Evolutionary conservation across 2,329 filamentous ascomycete species (phyloP).

Genomic region (Diaporthe citri): DNA sequence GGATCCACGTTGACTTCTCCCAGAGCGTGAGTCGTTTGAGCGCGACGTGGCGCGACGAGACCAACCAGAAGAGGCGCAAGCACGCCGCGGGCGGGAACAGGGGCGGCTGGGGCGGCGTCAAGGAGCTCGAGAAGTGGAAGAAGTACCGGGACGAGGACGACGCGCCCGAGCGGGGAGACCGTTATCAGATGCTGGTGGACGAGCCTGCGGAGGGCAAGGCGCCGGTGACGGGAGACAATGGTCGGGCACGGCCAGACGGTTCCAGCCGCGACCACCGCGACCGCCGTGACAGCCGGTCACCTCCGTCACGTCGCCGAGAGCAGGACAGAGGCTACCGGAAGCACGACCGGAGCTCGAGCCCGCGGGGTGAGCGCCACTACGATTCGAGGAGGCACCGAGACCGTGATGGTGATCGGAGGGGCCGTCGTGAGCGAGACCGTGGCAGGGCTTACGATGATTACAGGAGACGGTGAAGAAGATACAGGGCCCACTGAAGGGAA

Average conservation of each 20-base stretch:
- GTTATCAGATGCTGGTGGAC: constrained; percentile 82
- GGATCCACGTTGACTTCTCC: constrained; percentile 98
- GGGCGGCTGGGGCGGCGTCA: constrained; percentile 92
- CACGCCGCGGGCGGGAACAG: constrained; percentile 59
- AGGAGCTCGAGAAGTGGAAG: constrained; percentile 87
- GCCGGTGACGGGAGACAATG: constrained; percentile 5
- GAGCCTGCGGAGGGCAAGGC: constrained; percentile 77
- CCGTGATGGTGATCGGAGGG: constrained; percentile 43
- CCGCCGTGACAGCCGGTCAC: constrained; percentile 15
- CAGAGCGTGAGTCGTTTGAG: constrained; percentile 92
- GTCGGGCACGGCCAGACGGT: not conserved
- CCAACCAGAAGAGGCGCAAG: constrained; percentile 80
- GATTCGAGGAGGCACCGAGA: constrained; percentile 44
- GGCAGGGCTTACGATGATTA: constrained; percentile 48
- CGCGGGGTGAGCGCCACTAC: constrained; percentile 43
- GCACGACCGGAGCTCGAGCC: constrained; percentile 59
- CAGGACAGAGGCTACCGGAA: constrained; percentile 47
- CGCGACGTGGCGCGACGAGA: constrained; percentile 87
- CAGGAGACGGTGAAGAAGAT: constrained; percentile 39
- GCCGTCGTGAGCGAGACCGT: constrained; percentile 42
- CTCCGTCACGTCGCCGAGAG: constrained; percentile 37
- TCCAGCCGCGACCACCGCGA: constrained; percentile 8
- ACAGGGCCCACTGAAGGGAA: not conserved
- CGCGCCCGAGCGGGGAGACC: constrained; percentile 53
- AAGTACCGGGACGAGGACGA: constrained; percentile 81